Conservation (phyloP, 192 early-diverging fungal genomes). For the Nowakowskiella sp. region DNA sequence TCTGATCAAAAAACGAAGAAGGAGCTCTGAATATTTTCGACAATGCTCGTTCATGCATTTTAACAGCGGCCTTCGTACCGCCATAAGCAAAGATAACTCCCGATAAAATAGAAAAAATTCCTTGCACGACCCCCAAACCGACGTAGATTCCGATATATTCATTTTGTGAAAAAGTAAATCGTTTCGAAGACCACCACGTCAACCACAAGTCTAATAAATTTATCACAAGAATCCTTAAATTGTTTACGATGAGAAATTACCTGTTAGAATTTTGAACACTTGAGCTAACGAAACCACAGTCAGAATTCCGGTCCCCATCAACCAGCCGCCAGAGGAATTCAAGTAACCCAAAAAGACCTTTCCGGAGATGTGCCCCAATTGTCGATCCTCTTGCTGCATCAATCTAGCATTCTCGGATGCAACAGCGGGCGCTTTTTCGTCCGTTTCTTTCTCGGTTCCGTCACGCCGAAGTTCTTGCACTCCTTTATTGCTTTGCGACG, state of each 20-base stretch:
- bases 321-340: too few relatives aligned
- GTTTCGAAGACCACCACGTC: conserved; percentile 13
- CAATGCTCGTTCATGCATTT: conserved; percentile 57
- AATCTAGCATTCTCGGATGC: too few relatives aligned
- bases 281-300: background rate
- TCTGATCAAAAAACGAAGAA: conserved; percentile 44
- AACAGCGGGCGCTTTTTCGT: too few relatives aligned
- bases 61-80: conserved; percentile 41
- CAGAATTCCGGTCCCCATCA: conserved; percentile 3
- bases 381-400: too few relatives aligned
- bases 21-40: conserved; percentile 51
- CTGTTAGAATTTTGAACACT: conserved; percentile 5
- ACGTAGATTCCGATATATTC: conserved; percentile 19
- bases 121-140: conserved; percentile 12
- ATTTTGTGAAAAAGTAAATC: conserved; percentile 1
- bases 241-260: too few relatives aligned
- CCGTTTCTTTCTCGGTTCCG: too few relatives aligned
- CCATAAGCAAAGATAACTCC: conserved; percentile 41
- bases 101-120: conserved; percentile 32
- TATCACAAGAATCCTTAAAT: too few relatives aligned
- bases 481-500: too few relatives aligned
- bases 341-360: too few relatives aligned
- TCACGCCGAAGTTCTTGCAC: too few relatives aligned
- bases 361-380: too few relatives aligned
- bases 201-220: too few relatives aligned